A percentile compares a stretch with the other conserved stretches of the same genome.
Evolutionary conservation across 2,329 filamentous ascomycete species (phyloP).

Genomic region (Daldinia sp.): DNA sequence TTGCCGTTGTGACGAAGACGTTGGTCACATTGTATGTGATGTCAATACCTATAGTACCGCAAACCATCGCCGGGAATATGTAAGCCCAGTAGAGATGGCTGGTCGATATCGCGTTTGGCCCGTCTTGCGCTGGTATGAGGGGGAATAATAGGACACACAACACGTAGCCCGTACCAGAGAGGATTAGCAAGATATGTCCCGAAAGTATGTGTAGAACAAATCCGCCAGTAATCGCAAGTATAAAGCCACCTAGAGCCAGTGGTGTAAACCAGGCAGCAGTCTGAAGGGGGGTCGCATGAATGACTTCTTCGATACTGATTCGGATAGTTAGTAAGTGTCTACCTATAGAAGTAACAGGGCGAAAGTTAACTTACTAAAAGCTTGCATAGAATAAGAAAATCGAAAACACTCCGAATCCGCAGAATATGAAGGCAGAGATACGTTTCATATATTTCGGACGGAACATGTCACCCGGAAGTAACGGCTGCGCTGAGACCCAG

Average conservation of each 20-base stretch:
- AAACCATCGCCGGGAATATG: constrained; percentile 77
- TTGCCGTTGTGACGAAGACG: constrained; percentile 80
- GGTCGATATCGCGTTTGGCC: constrained; percentile 48
- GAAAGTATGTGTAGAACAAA: constrained; percentile 75
- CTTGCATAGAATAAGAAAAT: constrained; percentile 78
- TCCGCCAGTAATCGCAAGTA: constrained; percentile 72
- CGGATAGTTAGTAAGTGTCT: constrained; percentile 1
- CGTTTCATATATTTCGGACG: constrained; percentile 75
- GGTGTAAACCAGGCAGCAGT: constrained; percentile 78
- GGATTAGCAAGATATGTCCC: constrained; percentile 71
- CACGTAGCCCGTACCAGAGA: constrained; percentile 71
- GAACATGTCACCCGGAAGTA: constrained; percentile 79
- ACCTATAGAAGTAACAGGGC: neutral
- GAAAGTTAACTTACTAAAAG: constrained; percentile 49
- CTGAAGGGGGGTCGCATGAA: constrained; percentile 69
- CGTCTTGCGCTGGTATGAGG: constrained; percentile 68
- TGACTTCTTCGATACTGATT: constrained; percentile 69
- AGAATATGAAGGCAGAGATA: constrained; percentile 70
- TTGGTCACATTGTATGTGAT: constrained; percentile 81
- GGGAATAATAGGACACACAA: constrained; percentile 72
- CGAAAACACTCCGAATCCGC: constrained; percentile 76
- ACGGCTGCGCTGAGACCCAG: constrained; percentile 74
- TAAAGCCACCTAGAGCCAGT: constrained; percentile 74
- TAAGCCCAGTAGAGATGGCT: constrained; percentile 76
- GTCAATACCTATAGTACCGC: constrained; percentile 78